Conservation (phyloP, 2,329 filamentous ascomycete genomes). For the Colletotrichum destructivum region DNA sequence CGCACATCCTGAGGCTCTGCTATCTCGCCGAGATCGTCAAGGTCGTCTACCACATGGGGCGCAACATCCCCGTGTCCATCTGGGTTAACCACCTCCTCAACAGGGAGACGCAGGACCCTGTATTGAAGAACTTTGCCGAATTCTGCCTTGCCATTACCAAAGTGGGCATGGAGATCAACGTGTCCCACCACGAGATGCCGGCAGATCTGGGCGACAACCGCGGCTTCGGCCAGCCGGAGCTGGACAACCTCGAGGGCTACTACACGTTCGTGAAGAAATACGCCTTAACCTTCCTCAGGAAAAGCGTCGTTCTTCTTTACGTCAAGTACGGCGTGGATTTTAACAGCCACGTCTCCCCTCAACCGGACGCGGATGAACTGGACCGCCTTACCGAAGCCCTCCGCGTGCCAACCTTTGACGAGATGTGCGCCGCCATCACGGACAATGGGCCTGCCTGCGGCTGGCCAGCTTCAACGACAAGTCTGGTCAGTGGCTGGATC, state of each 20-base stretch:
- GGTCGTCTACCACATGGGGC: slow-evolving; percentile 74
- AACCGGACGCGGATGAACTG: slow-evolving; percentile 81
- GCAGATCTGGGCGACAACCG: slow-evolving; percentile 55
- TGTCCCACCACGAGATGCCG: slow-evolving; percentile 50
- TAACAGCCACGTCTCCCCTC: slow-evolving; percentile 75
- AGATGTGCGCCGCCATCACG: slow-evolving; percentile 78
- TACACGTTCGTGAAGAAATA: slow-evolving; percentile 82
- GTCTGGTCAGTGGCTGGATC: slow-evolving; percentile 80
- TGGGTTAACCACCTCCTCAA: slow-evolving; percentile 65
- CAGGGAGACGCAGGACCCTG: slow-evolving; percentile 60
- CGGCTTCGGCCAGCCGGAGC: slow-evolving; percentile 69
- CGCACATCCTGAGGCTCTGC: slow-evolving; percentile 86
- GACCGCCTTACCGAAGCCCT: slow-evolving; percentile 84
- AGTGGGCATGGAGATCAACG: slow-evolving; percentile 59
- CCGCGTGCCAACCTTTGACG: slow-evolving; percentile 82
- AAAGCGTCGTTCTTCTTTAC: slow-evolving; percentile 86
- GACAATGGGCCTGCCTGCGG: slow-evolving; percentile 60
- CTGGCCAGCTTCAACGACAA: slow-evolving; percentile 63
- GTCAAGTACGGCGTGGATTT: slow-evolving; percentile 92
- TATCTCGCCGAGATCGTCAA: slow-evolving; percentile 94
- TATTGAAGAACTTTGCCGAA: slow-evolving; percentile 68
- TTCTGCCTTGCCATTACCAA: slow-evolving; percentile 67
- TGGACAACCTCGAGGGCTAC: slow-evolving; percentile 68
- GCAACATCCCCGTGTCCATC: slow-evolving; percentile 65
- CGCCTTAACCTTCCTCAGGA: slow-evolving; percentile 90